Base-by-base conservation (phyloP, 257 asterid genomes). In the Jacaranda mimosifolia region DNA sequence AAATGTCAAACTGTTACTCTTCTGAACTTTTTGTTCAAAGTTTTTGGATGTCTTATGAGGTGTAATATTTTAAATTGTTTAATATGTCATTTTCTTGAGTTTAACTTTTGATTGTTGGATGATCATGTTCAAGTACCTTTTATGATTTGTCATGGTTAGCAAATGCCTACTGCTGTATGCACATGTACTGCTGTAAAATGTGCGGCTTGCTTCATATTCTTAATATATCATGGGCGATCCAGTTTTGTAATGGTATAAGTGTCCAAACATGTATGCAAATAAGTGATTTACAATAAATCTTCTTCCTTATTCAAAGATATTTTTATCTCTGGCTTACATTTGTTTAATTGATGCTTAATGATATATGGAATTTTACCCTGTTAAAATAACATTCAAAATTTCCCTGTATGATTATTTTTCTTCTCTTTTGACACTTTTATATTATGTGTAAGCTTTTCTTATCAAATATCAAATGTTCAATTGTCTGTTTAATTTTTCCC, bases 401-500 rank as follows among this genome's bases (percentile, higher is more conserved):
- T 63, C 39, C 21, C 40, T 46, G 35, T 36, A 4, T 36, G 51
- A 46, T 55, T 32, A 32, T 43, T 35, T 51, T 19, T 32, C 21
- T 49, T 56, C 59, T 73, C 21, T 40, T 10, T 32, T 10, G 5
- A 32, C 55, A 35, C 12, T 70, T 46, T n/a, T 46, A 9, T 38
- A 32, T 46, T 7, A 13, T 12, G 59, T 43, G 46, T 52, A 63
- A 53, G 59, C 21, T 63, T 79, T 63, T 72, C 51, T 68, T 51
- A 11, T 26, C 46, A 63, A 70, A 35, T 63, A 60, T 77, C 56
- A 74, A 52, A 70, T 74, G 19, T 18, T 80, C 11, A 59, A 45
- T 43, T 81, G n/a, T 73, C 72, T 76, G 26, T 36, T 73, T 63
- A 68, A 69, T 7, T 19, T 67, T 73, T 57, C 56, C 78, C 77